A percentile compares a stretch with the other conserved stretches of the same genome.
phyloP scores from a whole-genome alignment of 2,329 filamentous ascomycete genomes.

The Boeremia lycopersici region DNA sequence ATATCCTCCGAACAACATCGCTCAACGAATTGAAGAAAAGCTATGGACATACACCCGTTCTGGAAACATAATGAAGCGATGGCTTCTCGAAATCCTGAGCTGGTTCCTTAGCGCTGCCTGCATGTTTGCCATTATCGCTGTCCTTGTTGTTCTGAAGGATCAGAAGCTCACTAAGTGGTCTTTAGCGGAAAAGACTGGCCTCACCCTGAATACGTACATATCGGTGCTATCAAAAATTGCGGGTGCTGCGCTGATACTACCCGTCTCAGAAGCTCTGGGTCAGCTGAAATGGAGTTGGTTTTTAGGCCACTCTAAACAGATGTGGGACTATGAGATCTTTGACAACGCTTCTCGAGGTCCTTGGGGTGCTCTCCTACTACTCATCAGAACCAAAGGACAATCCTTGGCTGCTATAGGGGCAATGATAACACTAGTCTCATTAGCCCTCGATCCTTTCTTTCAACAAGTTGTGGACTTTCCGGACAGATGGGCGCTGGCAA shows the following conservation, averaged over 20 bases:
- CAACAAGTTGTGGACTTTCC: constrained; percentile 41
- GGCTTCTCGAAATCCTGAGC: no score
- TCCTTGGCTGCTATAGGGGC: no score
- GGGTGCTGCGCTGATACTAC: constrained; percentile 35
- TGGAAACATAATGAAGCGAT: no score
- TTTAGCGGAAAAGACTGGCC: background rate
- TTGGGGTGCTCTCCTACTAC: constrained; percentile 28
- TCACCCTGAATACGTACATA: constrained; percentile 39
- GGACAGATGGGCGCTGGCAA: constrained; percentile 21
- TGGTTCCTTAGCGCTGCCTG: no score
- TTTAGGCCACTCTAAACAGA: constrained; percentile 28
- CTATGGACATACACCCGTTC: no score
- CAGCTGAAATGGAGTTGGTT: constrained; percentile 49
- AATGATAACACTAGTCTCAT: constrained; percentile 21
- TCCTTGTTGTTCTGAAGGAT: constrained; percentile 19
- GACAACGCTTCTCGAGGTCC: constrained; percentile 40
- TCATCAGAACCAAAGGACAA: constrained; percentile 29
- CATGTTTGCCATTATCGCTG: constrained; percentile 28
- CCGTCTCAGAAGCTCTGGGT: constrained; percentile 37
- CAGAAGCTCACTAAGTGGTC: constrained; percentile 19
- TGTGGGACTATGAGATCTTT: constrained; percentile 47
- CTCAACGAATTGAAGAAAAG: no score
- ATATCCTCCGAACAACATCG: no score
- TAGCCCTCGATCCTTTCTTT: constrained; percentile 41
- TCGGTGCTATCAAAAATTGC: constrained; percentile 36